Percentiles rank a stretch among this genome's conserved stretches.
Conservation (phyloP, 2,329 filamentous ascomycete species). For the Ceratocystis destructans region DNA sequence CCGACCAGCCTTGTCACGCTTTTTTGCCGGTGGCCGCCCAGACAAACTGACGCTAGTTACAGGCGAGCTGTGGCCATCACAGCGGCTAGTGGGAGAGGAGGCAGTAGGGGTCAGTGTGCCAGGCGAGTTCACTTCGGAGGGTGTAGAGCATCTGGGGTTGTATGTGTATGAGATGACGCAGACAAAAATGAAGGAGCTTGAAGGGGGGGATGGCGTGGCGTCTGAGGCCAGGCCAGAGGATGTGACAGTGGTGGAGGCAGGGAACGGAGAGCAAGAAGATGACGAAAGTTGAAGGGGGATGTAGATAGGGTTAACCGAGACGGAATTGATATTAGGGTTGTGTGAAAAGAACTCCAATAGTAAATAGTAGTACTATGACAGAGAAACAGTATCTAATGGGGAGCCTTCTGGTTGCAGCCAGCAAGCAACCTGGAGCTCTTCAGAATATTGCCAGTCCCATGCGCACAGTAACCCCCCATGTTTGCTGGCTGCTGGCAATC, state of each 20-base stretch:
- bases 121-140: conserved; percentile 62
- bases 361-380: no score
- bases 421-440: no score
- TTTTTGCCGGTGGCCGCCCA: conserved; percentile 50
- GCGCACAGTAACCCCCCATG: not conserved
- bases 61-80: conserved; percentile 71
- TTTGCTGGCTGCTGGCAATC: not conserved
- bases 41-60: conserved; percentile 71
- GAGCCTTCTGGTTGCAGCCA: no score
- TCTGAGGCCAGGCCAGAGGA: conserved; percentile 22
- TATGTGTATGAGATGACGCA: conserved; percentile 96
- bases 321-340: no score
- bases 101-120: conserved; percentile 28
- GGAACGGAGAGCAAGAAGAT: not conserved
- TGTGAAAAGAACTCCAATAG: no score
- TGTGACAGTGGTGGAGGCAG: not conserved
- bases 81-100: conserved; percentile 36
- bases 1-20: conserved; percentile 65
- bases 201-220: conserved; percentile 26
- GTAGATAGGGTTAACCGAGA: no score
- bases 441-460: not conserved
- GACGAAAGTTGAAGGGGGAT: not conserved
- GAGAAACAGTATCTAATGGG: no score
- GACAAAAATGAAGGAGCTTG: conserved; percentile 39
- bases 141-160: conserved; percentile 85